Conservation (phyloP, 805 yeast species). For the Candida jianshihensis region DNA sequence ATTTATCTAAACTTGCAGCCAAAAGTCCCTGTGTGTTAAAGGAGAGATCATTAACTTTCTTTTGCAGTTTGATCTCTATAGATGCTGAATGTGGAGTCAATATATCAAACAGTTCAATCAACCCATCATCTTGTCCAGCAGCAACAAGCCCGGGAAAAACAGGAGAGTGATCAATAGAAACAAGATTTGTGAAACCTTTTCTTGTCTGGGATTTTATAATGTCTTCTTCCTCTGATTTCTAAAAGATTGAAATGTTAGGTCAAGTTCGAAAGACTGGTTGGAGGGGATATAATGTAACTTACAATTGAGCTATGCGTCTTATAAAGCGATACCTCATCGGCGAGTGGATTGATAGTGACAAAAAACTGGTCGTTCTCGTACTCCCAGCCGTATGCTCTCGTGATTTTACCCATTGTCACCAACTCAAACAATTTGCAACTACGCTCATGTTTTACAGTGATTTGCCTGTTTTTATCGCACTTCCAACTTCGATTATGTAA, state of each 20-base stretch:
- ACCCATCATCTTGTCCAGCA: conserved; percentile 71
- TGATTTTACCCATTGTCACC: conserved; percentile 19
- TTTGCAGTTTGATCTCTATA: conserved; percentile 38
- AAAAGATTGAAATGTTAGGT: background rate
- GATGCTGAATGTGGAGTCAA: conserved; percentile 23
- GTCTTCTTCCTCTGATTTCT: conserved; percentile 31
- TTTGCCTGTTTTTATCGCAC: too few relatives aligned
- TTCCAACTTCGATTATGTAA: too few relatives aligned
- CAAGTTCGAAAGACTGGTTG: background rate
- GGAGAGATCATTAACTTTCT: conserved; percentile 72
- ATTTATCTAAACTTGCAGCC: conserved; percentile 72
- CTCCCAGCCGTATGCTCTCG: conserved; percentile 23
- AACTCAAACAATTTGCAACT: background rate
- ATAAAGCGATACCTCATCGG: conserved; percentile 71
- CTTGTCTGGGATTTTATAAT: conserved; percentile 47
- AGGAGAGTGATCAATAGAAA: conserved; percentile 58
- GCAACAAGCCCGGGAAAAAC: conserved; percentile 52
- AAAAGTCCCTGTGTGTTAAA: conserved; percentile 59
- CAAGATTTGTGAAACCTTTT: conserved; percentile 62
- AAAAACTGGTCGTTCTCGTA: conserved; percentile 17
- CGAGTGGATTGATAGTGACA: conserved; percentile 48
- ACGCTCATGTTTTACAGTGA: background rate
- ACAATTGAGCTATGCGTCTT: conserved; percentile 37
- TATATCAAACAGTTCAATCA: conserved; percentile 56
- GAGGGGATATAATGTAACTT: conserved; percentile 4